Conservation (phyloP, 805 yeast species). For the Schwanniomyces pseudopolymorphus region DNA sequence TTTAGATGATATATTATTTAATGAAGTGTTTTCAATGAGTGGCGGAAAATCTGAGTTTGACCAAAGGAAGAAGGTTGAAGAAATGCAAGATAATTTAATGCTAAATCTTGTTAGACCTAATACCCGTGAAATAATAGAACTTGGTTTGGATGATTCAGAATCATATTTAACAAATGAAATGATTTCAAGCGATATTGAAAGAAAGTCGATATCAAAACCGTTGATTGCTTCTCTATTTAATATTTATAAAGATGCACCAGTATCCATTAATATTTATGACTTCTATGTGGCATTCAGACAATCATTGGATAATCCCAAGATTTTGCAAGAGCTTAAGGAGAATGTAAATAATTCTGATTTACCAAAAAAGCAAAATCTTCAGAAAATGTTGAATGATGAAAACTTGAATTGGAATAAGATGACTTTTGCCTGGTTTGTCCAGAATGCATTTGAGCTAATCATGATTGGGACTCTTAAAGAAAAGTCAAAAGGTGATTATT, state of each 20-base stretch:
- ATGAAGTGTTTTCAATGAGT: conserved; percentile 31
- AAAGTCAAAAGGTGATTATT: conserved; percentile 58
- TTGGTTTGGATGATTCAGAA: conserved; percentile 30
- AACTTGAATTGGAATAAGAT: conserved; percentile 60
- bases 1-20: conserved; percentile 27
- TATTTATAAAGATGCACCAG: conserved; percentile 77
- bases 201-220: conserved; percentile 32
- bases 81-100: conserved; percentile 39
- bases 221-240: conserved; percentile 58
- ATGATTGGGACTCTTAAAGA: conserved; percentile 69
- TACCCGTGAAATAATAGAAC: conserved; percentile 29
- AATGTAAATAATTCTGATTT: background rate
- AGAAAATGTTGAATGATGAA: conserved; percentile 8
- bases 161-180: conserved; percentile 18
- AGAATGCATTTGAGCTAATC: conserved; percentile 68
- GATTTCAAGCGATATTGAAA: conserved; percentile 3
- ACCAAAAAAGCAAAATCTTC: background rate
- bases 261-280: conserved; percentile 65
- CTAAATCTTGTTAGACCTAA: conserved; percentile 37
- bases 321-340: conserved; percentile 16
- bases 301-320: conserved; percentile 31
- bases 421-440: conserved; percentile 70
- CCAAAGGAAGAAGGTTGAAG: conserved; percentile 40
- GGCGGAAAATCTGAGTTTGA: conserved; percentile 17
- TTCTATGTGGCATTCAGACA: conserved; percentile 62